These are phyloP conservation scores for Linaria vulgaris DNA, from an alignment of 257 asterid genomes.

Conservation along the genomic window DNA sequence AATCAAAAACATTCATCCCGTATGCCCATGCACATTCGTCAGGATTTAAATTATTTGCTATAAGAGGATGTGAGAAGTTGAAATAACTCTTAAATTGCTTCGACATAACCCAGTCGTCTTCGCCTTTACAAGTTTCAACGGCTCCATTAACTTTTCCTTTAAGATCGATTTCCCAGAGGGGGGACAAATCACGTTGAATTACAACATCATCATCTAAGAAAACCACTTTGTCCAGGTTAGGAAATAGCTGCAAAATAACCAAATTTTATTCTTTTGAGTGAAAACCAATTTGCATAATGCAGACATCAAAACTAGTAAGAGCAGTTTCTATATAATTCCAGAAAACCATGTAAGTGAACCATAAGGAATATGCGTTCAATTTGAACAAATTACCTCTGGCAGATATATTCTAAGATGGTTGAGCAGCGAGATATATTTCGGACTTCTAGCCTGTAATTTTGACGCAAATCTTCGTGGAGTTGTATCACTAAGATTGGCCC, in stretches of 20 bases:
- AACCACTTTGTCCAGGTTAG: slow-evolving; percentile 83
- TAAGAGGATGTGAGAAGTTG: slow-evolving; percentile 91
- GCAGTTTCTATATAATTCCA: not conserved
- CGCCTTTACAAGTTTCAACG: slow-evolving; percentile 93
- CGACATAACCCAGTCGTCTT: slow-evolving; percentile 96
- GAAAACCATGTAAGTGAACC: slow-evolving; percentile 6
- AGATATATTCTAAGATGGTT: slow-evolving; percentile 94
- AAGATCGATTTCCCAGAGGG: slow-evolving; percentile 80
- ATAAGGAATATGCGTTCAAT: not conserved
- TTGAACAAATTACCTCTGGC: slow-evolving; percentile 78
- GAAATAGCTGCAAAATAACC: slow-evolving; percentile 74
- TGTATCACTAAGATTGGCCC: slow-evolving; percentile 78
- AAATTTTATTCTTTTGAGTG: slow-evolving; percentile 14
- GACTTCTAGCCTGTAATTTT: slow-evolving; percentile 89
- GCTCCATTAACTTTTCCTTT: slow-evolving; percentile 94
- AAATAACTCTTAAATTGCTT: slow-evolving; percentile 80
- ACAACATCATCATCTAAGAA: slow-evolving; percentile 94
- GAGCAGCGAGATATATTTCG: slow-evolving; percentile 87
- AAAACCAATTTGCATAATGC: slow-evolving; percentile 7
- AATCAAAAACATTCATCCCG: slow-evolving; percentile 94
- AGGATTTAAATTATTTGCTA: slow-evolving; percentile 75
- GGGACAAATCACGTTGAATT: slow-evolving; percentile 79
- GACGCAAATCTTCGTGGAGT: slow-evolving; percentile 85
- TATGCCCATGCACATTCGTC: slow-evolving; percentile 99
- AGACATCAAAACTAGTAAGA: slow-evolving; percentile 7